phyloP scores from a whole-genome alignment of 306 rosid genomes.

The Vigna nakashimae region DNA sequence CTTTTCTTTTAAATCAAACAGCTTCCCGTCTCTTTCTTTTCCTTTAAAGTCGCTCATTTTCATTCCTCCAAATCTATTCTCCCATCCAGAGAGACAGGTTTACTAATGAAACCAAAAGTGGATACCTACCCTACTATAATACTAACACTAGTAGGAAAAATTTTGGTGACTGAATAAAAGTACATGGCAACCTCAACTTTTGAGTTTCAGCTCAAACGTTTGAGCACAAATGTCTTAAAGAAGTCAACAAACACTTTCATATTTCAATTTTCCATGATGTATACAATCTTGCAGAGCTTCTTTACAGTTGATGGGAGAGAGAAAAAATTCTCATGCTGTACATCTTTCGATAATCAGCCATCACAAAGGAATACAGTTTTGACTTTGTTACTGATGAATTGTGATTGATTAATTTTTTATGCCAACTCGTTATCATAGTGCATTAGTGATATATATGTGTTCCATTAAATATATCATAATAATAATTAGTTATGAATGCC shows the following conservation, averaged over 20 bases:
- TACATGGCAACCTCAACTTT: not conserved
- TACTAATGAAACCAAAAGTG: too few species aligned
- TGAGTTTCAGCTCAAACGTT: not conserved
- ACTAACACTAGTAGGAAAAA: too few species aligned
- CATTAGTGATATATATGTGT: not conserved
- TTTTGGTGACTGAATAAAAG: too few species aligned
- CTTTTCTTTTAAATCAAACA: too few species aligned
- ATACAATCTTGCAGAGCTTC: not conserved
- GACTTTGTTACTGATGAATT: not conserved
- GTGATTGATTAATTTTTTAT: not conserved
- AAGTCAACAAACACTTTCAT: conserved; percentile 5
- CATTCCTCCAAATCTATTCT: too few species aligned
- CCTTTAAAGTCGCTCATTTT: too few species aligned
- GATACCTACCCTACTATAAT: too few species aligned
- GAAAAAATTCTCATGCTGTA: not conserved
- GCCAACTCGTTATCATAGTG: not conserved
- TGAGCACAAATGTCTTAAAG: not conserved
- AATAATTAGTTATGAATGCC: not conserved
- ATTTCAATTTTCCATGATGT: not conserved
- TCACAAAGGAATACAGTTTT: conserved; percentile 1
- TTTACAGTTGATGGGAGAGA: not conserved
- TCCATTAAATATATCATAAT: not conserved
- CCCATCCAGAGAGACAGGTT: too few species aligned
- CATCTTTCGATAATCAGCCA: not conserved
- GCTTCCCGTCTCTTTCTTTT: too few species aligned